Evolutionary conservation across 78 protist species (phyloP), one percentile per base, ranked within the genome.

Genomic region (Bodo saltans): DNA sequence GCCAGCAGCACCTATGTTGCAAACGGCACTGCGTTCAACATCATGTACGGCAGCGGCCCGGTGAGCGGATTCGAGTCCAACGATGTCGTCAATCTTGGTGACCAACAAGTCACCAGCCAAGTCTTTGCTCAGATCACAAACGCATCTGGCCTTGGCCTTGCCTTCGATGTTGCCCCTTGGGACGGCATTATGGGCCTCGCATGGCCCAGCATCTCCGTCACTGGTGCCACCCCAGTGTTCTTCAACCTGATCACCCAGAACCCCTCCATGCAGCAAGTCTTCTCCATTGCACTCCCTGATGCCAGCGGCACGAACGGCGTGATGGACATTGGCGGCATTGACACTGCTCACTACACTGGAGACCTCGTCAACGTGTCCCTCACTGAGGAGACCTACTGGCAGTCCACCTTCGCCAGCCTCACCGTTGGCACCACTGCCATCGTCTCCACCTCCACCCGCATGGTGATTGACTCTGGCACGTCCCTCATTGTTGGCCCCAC

Each of bases 381-480:
- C 67, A 90, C 93, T 72, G 72, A 79, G 39, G 72, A 72, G 27
- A 86, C 93, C 72, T 94, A 93, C 85, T 94, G 97, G 97, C 85
- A 89, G 80, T 71, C 91, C 60, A 74, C 40, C 30, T 1, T 17
- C 4, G 42, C 68, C 42, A 8, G 32, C 12, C 8, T 83, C 47
- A 39, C 17, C 40, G 21, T 83, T 34, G 78, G 78, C 38, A 34
- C 3, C 35, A 4, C 1, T 30, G 12, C 70, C 37, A 34, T 81
- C 32, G 25, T n/a, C n/a, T 4, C 25, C 75, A 47, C 1, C 29
- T 47, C 40, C 68, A 4, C 3, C 89, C 78, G 83, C 42, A 97
- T 97, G 83, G 93, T 95, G 67, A 92, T 89, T 52, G 99, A 97
- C 87, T 90, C 97, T 25, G 99, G 99, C 60, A 97, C 99, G 38